A percentile compares a stretch with the other conserved stretches of the same genome.
Conservation (phyloP, 495 filamentous ascomycete genomes). For the Venustampulla echinocandica region DNA sequence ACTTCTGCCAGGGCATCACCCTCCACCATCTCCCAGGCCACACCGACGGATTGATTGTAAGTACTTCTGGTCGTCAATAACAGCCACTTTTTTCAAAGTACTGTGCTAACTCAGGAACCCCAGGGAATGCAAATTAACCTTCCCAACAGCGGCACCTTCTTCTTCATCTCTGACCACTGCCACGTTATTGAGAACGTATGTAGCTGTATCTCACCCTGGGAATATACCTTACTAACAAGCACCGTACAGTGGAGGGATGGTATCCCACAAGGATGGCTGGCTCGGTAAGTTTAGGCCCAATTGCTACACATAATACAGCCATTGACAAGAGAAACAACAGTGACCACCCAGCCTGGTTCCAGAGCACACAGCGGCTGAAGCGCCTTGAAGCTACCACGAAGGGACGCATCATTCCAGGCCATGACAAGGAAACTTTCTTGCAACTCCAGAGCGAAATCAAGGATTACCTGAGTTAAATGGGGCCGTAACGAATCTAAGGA, state of each 20-base stretch:
- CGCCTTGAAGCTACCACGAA: slow-evolving; percentile 25
- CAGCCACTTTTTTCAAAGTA: too few relatives aligned
- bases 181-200: slow-evolving; percentile 29
- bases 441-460: slow-evolving; percentile 16
- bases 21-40: slow-evolving; percentile 31
- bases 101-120: too few relatives aligned
- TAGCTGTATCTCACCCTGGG: not conserved
- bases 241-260: slow-evolving; percentile 15
- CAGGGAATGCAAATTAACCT: slow-evolving; percentile 32
- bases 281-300: slow-evolving; percentile 3
- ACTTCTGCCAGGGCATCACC: slow-evolving; percentile 31
- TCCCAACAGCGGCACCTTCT: slow-evolving; percentile 26
- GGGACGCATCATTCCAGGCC: slow-evolving; percentile 28
- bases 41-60: slow-evolving; percentile 26
- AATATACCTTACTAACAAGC: not conserved
- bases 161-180: slow-evolving; percentile 31
- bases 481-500: too few relatives aligned
- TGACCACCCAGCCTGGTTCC: slow-evolving; percentile 29
- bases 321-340: slow-evolving; percentile 11
- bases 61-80: too few relatives aligned
- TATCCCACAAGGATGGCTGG: slow-evolving; percentile 18
- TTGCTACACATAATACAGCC: too few relatives aligned
- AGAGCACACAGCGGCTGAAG: slow-evolving; percentile 27
- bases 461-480: slow-evolving; percentile 16
- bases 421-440: slow-evolving; percentile 28